These are phyloP conservation scores for Fomitopsis pinicola DNA, from an alignment of 1,284 basidiomycete species.

Conservation along the genomic window DNA sequence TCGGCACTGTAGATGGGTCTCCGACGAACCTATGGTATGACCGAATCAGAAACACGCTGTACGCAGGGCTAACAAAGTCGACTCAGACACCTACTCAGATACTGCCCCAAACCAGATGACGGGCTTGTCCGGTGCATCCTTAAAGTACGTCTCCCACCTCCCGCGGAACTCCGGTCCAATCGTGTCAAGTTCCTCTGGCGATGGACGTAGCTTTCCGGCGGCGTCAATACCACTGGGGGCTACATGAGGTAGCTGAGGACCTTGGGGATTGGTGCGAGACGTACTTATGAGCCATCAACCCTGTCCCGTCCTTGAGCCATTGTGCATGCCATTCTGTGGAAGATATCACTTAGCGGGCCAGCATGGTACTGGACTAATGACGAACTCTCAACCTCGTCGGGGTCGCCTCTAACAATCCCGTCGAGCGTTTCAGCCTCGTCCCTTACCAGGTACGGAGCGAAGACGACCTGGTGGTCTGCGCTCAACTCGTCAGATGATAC, in stretches of 20 bases:
- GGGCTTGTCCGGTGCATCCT: constrained; percentile 43
- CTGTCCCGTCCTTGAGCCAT: constrained; percentile 42
- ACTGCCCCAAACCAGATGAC: constrained; percentile 32
- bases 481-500: background rate
- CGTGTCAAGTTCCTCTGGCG: constrained; percentile 35
- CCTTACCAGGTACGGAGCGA: constrained; percentile 32
- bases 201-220: constrained; percentile 47
- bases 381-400: constrained; percentile 31
- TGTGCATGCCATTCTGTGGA: constrained; percentile 33
- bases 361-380: background rate
- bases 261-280: constrained; percentile 2
- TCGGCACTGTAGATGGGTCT: constrained; percentile 17
- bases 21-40: constrained; percentile 22
- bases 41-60: background rate
- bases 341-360: background rate
- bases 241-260: background rate
- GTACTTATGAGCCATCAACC: constrained; percentile 49
- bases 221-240: constrained; percentile 36
- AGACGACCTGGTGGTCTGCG: constrained; percentile 41
- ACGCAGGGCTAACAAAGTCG: background rate
- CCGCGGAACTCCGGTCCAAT: constrained; percentile 41
- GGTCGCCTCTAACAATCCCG: constrained; percentile 34
- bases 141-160: constrained; percentile 41
- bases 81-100: background rate
- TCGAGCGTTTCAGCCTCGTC: constrained; percentile 41